Base-by-base conservation (phyloP, 345 rosid genomes). In the Citropsis articulata region DNA sequence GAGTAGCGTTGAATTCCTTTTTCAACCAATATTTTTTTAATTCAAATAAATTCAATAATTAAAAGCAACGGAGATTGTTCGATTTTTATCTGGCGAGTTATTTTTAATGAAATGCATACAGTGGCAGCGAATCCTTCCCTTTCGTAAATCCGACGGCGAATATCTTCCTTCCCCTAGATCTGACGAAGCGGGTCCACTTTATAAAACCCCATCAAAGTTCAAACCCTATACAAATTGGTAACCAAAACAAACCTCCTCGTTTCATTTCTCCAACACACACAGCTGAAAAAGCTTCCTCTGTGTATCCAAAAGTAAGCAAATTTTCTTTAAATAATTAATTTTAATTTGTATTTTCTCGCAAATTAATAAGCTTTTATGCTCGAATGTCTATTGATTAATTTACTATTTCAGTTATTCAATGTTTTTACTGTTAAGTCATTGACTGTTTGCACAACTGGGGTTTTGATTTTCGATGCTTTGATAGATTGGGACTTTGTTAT, bases 271-370 rank as follows among this genome's bases (percentile, higher is more conserved):
- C 22, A 0, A 53, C 1, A 53, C 22, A 18, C 16, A 5, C 0
- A 18, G 22, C 18, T 1, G 50, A 45, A 45, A 45, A 45, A 42
- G 31, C 24, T 65, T 62, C 35, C 66, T 35, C 75, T 4, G 14
- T 0, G 56, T 14, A 60, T 40, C 76, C 76, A 30, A 22, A 22
- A 14, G 78, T 76, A 76, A 76, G 64, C 50, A 13, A 45, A 13
- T 75, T 48, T 75, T 27, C 35, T 42, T 48, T 4, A 2, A 30
- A 7, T 5, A 36, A 10, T 30, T 31, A 16, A 33, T 48, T 50
- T 33, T 6, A 9, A 33, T 31, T 50, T 53, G 9, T 66, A 50
- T 30, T 64, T 9, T 33, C 36, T 71, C 3, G 22, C 28, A 40
- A 75, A 61, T 45, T 45, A 4, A 0, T 60, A 5, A 3, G 33